phyloP scores from a whole-genome alignment of 2,329 filamentous ascomycete genomes.

The Chrysoporthe deuterocubensis region DNA sequence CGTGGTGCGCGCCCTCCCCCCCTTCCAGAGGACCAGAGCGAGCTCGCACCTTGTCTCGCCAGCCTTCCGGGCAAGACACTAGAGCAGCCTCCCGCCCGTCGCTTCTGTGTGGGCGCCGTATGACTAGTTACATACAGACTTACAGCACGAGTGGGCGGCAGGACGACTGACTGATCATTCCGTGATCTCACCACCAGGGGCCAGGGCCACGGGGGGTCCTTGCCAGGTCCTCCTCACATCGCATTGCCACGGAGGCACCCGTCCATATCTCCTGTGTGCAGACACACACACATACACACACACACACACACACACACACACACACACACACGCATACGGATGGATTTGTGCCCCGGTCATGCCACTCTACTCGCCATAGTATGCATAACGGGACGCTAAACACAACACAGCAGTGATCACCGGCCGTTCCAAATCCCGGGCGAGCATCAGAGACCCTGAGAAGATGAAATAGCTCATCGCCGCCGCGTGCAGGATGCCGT shows the following conservation, averaged over 20 bases:
- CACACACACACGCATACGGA: neutral
- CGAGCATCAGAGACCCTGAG: neutral
- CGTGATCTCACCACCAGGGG: neutral
- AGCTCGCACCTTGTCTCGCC: too few species aligned
- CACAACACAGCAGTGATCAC: constrained; percentile 1
- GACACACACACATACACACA: too few species aligned
- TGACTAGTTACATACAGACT: too few species aligned
- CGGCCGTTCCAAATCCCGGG: neutral
- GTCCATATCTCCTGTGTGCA: neutral
- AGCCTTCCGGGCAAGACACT: too few species aligned
- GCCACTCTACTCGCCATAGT: neutral
- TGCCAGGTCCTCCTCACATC: too few species aligned
- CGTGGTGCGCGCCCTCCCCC: too few species aligned
- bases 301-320: too few species aligned
- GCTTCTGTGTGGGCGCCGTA: too few species aligned
- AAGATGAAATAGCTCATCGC: neutral
- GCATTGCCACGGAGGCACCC: neutral
- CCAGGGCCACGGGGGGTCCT: too few species aligned
- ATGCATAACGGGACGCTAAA: neutral
- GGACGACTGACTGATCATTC: neutral
- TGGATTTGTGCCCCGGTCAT: neutral
- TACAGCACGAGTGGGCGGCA: neutral
- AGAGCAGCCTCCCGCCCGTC: too few species aligned
- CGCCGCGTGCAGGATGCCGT: neutral
- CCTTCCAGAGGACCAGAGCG: too few species aligned